Conservation (phyloP, 139 green algal genomes). For the Chlamydomonas asymmetrica region DNA sequence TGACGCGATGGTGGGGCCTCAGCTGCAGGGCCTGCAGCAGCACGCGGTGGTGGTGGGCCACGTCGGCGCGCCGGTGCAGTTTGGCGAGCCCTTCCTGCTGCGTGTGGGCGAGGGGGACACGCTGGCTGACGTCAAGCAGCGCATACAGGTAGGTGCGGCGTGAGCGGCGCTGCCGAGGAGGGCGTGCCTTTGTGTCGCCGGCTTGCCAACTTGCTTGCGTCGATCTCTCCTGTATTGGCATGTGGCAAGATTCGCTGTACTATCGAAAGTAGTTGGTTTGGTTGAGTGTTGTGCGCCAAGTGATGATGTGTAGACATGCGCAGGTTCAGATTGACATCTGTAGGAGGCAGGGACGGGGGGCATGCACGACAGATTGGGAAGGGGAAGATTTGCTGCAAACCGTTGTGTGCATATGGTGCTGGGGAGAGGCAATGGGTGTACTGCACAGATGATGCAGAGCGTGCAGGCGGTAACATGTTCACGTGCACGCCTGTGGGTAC, state of each 20-base stretch:
- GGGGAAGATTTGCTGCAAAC: too few species aligned
- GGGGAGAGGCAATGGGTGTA: too few species aligned
- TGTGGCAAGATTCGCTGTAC: neutral
- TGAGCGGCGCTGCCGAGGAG: neutral
- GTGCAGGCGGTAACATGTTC: neutral
- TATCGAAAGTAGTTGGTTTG: neutral
- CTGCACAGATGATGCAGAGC: neutral
- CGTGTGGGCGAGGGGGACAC: slow-evolving; percentile 73
- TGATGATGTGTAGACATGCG: neutral
- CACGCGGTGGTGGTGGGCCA: neutral
- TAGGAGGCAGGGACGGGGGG: too few species aligned
- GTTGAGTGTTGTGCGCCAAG: neutral
- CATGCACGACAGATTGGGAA: too few species aligned
- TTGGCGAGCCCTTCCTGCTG: slow-evolving; percentile 92
- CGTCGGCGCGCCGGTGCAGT: slow-evolving; percentile 43
- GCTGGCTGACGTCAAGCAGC: slow-evolving; percentile 59
- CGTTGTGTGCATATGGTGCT: too few species aligned
- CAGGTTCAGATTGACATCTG: too few species aligned
- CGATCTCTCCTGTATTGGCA: too few species aligned
- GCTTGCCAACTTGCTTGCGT: too few species aligned
- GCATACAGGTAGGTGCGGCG: slow-evolving; percentile 57
- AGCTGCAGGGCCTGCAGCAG: neutral
- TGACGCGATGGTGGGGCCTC: slow-evolving; percentile 14
- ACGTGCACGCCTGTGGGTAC: neutral
- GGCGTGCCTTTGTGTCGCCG: too few species aligned